Evolutionary conservation across 805 yeast genomes (phyloP), one percentile per base, ranked within the genome.

Genomic region (Schizosaccharomyces octosporus): DNA sequence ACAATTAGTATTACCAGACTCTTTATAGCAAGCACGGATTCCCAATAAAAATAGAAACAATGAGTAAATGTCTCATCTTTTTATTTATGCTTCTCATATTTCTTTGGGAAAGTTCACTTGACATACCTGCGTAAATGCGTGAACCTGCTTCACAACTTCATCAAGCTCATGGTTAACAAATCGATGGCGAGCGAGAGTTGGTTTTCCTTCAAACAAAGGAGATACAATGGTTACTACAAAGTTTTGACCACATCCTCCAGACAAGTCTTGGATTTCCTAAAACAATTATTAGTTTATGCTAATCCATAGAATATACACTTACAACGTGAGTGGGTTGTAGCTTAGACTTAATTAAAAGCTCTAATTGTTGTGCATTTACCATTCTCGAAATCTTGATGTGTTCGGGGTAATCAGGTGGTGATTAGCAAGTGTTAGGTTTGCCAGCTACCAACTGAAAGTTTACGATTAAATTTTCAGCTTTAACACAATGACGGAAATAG

Each of bases 201-300:
- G 87, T 73, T 87, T 87, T 29, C 93, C 93, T 63, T 76, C 71
- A 71, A 94, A 93, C 27, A 75, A 68, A 57, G 80, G 82, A 72
- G 76, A 74, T 9, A 93, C 95, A 32, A 94, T 89, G 5, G 86
- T 79, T 42, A 88, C 95, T 48, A 94, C 95, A 72, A 89, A 90
- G 2, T 97, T 95, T 71, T 90, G 96, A 4, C 99, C 99, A 72
- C 99, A 93, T 1, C 99, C 99, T 17, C 95, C 95, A 11, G 61
- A 59, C 17, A 59, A 21, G 43, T 59, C 61, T 21, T 62, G 24
- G 41, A 36, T 42, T 15, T 61, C 62, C 64, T 6, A 11, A 17
- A 57, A 19, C 9, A 19, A 9, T 19, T 7, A 13, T 36, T 36
- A 36, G 11, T 7, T 45, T 9, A 45, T 45, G 51, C 27, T n/a